Conservation (phyloP, 805 yeast species). For the Kluyveromyces starmeri region DNA sequence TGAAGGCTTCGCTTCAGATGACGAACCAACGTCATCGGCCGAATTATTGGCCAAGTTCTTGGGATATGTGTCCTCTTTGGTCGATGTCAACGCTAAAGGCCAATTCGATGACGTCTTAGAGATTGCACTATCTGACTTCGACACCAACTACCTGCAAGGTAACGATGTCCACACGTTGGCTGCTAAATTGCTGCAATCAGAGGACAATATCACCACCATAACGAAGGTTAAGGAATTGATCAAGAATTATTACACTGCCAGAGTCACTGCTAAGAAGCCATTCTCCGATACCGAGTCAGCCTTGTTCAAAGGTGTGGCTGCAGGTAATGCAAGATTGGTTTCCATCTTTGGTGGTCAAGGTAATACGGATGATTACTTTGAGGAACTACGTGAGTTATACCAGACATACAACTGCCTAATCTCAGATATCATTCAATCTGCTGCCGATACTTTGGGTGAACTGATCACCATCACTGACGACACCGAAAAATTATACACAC, state of each 20-base stretch:
- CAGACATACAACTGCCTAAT: constrained; percentile 68
- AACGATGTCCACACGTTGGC: constrained; percentile 87
- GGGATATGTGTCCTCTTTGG: constrained; percentile 54
- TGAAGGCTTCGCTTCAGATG: constrained; percentile 76
- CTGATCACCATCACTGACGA: constrained; percentile 66
- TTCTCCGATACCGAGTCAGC: constrained; percentile 45
- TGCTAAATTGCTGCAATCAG: constrained; percentile 48
- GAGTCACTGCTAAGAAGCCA: constrained; percentile 41
- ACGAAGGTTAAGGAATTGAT: constrained; percentile 66
- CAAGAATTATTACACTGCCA: constrained; percentile 65
- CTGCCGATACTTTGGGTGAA: constrained; percentile 58
- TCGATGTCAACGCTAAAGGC: constrained; percentile 33
- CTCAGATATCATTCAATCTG: constrained; percentile 57
- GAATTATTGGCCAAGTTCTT: constrained; percentile 80
- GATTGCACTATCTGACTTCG: constrained; percentile 73
- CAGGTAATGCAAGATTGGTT: constrained; percentile 50
- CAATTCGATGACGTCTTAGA: constrained; percentile 63
- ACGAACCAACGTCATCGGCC: constrained; percentile 79
- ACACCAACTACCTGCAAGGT: constrained; percentile 64
- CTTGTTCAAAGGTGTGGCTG: constrained; percentile 54
- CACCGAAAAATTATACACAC: constrained; percentile 82
- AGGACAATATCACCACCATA: constrained; percentile 57
- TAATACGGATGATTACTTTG: constrained; percentile 94
- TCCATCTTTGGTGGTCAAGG: constrained; percentile 99
- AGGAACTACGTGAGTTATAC: constrained; percentile 84